Percentiles rank a stretch among this genome's conserved stretches.
Conservation (phyloP, 1,139 yeast species). For the Pneumocystis jirovecii region DNA sequence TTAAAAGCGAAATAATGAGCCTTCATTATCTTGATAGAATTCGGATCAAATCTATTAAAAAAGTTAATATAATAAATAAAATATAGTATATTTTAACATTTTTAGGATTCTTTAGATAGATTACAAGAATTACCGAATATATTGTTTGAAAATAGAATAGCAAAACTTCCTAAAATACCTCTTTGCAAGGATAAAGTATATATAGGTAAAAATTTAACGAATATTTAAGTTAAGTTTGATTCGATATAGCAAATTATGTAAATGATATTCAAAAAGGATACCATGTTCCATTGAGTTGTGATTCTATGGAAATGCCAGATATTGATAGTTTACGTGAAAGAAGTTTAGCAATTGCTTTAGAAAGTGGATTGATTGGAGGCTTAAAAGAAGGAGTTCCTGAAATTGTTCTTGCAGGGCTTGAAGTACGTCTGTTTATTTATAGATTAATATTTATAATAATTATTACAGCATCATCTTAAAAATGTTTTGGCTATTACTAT, state of each 20-base stretch:
- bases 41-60: constrained; percentile 66
- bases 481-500: constrained; percentile 2
- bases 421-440: constrained; percentile 38
- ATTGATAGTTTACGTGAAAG: constrained; percentile 50
- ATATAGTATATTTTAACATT: not conserved
- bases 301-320: constrained; percentile 72
- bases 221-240: not conserved
- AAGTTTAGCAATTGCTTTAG: constrained; percentile 74
- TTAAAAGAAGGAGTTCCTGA: constrained; percentile 61
- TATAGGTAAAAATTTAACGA: constrained; percentile 12
- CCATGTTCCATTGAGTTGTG: constrained; percentile 59
- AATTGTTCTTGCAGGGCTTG: constrained; percentile 63
- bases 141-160: constrained; percentile 67
- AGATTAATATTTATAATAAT: constrained; percentile 38
- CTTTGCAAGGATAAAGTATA: constrained; percentile 34
- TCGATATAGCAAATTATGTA: constrained; percentile 46
- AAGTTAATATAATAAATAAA: constrained; percentile 19
- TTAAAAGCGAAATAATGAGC: constrained; percentile 77
- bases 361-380: constrained; percentile 78
- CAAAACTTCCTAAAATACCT: constrained; percentile 78
- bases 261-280: constrained; percentile 88
- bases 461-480: constrained; percentile 32
- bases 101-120: constrained; percentile 28
- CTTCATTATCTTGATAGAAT: constrained; percentile 73
- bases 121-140: constrained; percentile 65